These are phyloP conservation scores for Cucumis hystrix DNA, from an alignment of 306 rosid species.

Conservation along the genomic window DNA sequence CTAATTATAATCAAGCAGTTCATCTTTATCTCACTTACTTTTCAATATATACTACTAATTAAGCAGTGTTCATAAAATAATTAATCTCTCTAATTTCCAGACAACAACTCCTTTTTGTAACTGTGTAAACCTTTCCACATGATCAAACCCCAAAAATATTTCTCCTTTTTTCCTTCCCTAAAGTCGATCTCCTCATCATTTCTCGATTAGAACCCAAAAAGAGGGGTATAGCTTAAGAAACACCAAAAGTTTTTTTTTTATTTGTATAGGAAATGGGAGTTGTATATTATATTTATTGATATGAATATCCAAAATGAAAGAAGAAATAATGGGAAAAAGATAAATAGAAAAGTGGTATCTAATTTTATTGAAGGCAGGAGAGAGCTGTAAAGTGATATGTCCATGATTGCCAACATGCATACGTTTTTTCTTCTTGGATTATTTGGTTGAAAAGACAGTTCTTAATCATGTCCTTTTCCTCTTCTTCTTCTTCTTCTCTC, in stretches of 20 bases:
- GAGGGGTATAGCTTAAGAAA: too few species aligned
- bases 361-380: not conserved
- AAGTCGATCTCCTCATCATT: too few species aligned
- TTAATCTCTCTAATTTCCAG: not conserved
- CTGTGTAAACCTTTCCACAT: not conserved
- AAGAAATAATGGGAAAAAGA: too few species aligned
- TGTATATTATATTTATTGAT: too few species aligned
- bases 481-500: not conserved
- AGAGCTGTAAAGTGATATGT: constrained; percentile 9
- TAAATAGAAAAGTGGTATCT: not conserved
- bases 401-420: constrained; percentile 4
- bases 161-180: not conserved
- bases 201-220: too few species aligned
- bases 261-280: too few species aligned
- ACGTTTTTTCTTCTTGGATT: constrained; percentile 2
- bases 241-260: too few species aligned
- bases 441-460: constrained; percentile 10
- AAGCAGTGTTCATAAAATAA: not conserved
- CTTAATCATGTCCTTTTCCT: constrained; percentile 2
- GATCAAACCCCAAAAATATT: not conserved
- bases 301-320: too few species aligned
- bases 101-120: not conserved
- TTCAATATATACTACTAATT: not conserved
- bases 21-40: not conserved
- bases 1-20: not conserved